Evolutionary conservation across 345 rosid species (phyloP).

Genomic region (Theobroma cacao): DNA sequence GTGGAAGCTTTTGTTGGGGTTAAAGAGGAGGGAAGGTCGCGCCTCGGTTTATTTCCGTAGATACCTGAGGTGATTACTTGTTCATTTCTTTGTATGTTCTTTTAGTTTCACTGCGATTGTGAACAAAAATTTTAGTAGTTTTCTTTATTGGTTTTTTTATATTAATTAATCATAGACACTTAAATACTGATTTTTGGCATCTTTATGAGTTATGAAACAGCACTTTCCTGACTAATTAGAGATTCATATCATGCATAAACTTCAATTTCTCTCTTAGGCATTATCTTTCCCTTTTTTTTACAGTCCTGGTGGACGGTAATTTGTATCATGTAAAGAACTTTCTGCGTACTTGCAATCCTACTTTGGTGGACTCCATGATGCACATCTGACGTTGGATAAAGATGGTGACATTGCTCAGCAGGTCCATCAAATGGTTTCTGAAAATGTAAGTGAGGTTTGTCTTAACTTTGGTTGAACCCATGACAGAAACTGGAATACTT

Average conservation of each 20-base stretch:
- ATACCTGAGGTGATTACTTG: constrained; percentile 51
- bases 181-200: neutral
- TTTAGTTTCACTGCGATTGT: neutral
- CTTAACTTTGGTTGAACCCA: neutral
- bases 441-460: constrained; percentile 31
- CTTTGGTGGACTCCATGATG: constrained; percentile 33
- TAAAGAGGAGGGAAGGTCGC: constrained; percentile 67
- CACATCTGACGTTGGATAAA: constrained; percentile 17
- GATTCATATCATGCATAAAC: neutral
- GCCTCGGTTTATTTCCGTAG: constrained; percentile 69
- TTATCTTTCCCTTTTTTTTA: constrained; percentile 1
- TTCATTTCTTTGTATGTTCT: neutral
- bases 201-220: neutral
- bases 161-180: neutral
- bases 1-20: constrained; percentile 70
- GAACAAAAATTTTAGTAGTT: neutral
- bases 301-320: constrained; percentile 73
- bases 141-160: neutral
- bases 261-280: neutral
- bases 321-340: constrained; percentile 68
- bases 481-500: neutral
- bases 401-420: constrained; percentile 10
- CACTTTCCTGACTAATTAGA: neutral
- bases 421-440: constrained; percentile 20
- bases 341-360: constrained; percentile 51